Evolutionary conservation across 192 early-diverging fungal genomes (phyloP), one percentile per base, ranked within the genome.

Genomic region (Coemansia asiatica): DNA sequence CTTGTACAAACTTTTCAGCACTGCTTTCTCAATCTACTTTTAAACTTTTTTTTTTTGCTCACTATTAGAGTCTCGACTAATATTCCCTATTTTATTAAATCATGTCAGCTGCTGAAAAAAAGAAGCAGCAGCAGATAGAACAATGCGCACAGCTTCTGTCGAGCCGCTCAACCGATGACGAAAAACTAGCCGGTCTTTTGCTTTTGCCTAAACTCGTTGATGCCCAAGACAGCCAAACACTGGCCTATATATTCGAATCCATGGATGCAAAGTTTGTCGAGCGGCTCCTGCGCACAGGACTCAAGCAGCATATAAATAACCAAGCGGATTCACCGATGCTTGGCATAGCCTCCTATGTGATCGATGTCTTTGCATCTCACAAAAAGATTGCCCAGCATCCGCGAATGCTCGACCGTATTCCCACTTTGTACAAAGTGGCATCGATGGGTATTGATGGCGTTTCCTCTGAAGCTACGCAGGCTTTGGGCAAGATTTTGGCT

Each of bases 181-280:
- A 75, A 61, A 81, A 81, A 67, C 54, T 75, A 19, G 79, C 79
- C 1, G 79, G 79, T 1, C 67, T 81, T n/a, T 60, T 81, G 46
- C 64, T 81, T 12, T 44, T 81, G 55, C 73, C 79, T 6, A 64
- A 53, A 35, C 31, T 81, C 19, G 70, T 81, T 18, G 73, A 61
- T 44, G 57, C 63, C 1, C 57, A 75, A 2, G 79, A 81, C 46
- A 22, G 33, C 50, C 50, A 61, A 28, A 61, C 79, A 5, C 46
- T 75, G 44, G 56, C 28, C 49, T 69, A 55, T 12, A 13, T 81
- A 16, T 72, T 81, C n/a, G 65, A 65, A 8, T 28, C 73, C 12
- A 68, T 75, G 69, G 79, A 81, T 31, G 33, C 35, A 18, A 60
- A 36, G 25, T 81, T 81, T 36, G 48, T 81, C 7, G 79, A 72